Conservation (phyloP, 495 filamentous ascomycete genomes). For the Bathelium albidoporum region DNA sequence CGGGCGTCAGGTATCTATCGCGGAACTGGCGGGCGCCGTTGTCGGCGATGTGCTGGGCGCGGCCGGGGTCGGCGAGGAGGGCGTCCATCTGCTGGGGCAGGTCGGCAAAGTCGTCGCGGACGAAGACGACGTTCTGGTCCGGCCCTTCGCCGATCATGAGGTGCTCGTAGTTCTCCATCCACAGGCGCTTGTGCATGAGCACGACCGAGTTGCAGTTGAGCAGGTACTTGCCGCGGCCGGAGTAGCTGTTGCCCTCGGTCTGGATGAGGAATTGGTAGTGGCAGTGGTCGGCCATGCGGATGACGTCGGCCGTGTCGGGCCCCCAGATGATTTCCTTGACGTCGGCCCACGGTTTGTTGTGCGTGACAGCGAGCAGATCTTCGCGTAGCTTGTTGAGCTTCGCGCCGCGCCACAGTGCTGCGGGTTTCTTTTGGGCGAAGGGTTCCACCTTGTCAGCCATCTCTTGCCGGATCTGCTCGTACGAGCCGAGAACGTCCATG, state of each 20-base stretch:
- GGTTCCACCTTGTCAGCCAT: slow-evolving; percentile 26
- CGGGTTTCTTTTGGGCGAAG: slow-evolving; percentile 17
- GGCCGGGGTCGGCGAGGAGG: slow-evolving; percentile 9
- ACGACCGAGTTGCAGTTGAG: slow-evolving; percentile 24
- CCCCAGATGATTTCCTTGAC: slow-evolving; percentile 42
- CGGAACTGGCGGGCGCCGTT: slow-evolving; percentile 20
- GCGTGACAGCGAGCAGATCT: slow-evolving; percentile 37
- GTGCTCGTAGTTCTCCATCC: slow-evolving; percentile 19
- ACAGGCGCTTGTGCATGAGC: slow-evolving; percentile 18
- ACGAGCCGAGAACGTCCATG: slow-evolving; percentile 11
- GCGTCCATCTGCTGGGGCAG: slow-evolving; percentile 16
- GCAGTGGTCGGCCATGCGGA: slow-evolving; percentile 22
- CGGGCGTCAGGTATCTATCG: slow-evolving; percentile 26
- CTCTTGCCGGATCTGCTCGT: slow-evolving; percentile 31
- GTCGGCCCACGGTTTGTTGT: slow-evolving; percentile 42
- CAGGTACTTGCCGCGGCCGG: slow-evolving; percentile 24
- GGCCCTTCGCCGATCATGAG: slow-evolving; percentile 19
- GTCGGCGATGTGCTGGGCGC: slow-evolving; percentile 16
- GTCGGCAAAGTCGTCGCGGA: slow-evolving; percentile 23
- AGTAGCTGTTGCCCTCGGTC: slow-evolving; percentile 24
- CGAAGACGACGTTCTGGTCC: slow-evolving; percentile 22
- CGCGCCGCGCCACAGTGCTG: slow-evolving; percentile 27
- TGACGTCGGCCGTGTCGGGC: slow-evolving; percentile 14
- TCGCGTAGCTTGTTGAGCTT: slow-evolving; percentile 34
- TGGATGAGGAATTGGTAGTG: slow-evolving; percentile 21